Base-by-base conservation (phyloP, 2,329 filamentous ascomycete species). In the Dryadomyces quercus-mongolicae region DNA sequence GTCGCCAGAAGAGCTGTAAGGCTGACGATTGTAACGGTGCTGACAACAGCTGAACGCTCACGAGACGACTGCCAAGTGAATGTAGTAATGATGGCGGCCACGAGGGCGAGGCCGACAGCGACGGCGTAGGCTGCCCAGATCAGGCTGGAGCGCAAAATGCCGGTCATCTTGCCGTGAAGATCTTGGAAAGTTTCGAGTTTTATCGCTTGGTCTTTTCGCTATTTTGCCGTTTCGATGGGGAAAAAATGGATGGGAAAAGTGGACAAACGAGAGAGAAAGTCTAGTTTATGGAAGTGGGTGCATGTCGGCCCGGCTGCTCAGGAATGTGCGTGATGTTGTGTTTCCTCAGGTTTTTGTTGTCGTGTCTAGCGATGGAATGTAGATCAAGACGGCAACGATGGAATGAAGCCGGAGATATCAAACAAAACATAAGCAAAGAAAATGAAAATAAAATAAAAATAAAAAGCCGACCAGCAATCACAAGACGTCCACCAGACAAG, bases 101-200 rank as follows among this genome's bases (percentile, higher is more conserved):
- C 72, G 52, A 95, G 79, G 58, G 92, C 81, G 54, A 95, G 72
- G 57, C 68, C 84, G 51, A 97, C 77, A 54, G 88, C 91, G 56
- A 92, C 80, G 57, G 85, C 88, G 68, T 97, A 98, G 53, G 91
- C 82, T 58, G 93, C 84, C 93, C 93, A 98, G 69, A 97, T 97
- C 61, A 97, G 77, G 65, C 87, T 88, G 54, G 86, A 86, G 68
- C 94, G 90, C 58, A 96, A 81, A 66, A 93, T 75, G 64, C 76
- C 76, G 12, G 55, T 46, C 57, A 58, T 58, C 13, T 22, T 53
- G 46, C 12, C 12, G 42, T 16, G 20, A 22, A 4, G 16, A n/a
- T 40, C 18, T 31, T 49, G 40, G 12, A n/a, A n/a, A 18, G 42
- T 44, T 44, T 44, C n/a, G 16, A 44, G 18, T n/a, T 44, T 12